phyloP scores from a whole-genome alignment of 1,284 basidiomycete species.

The Meira nashicola region DNA sequence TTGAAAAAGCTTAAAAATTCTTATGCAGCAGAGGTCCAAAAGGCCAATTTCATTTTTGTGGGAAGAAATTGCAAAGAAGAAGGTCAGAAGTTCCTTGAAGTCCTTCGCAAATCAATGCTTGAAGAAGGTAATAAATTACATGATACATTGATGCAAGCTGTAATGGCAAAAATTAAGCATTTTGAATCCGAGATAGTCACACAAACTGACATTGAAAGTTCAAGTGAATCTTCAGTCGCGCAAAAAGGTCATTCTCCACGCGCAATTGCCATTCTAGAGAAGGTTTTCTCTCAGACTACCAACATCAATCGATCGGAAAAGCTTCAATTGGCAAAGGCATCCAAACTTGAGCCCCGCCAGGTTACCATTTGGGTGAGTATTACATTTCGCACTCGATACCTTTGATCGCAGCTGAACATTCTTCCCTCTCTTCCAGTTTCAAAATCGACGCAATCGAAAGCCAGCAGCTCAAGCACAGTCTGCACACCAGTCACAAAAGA shows the following conservation, averaged over 20 bases:
- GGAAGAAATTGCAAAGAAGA: no score
- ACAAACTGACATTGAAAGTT: not conserved
- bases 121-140: no score
- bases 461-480: not conserved
- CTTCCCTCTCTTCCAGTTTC: not conserved
- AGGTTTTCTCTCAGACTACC: slow-evolving; percentile 37
- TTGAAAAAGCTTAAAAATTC: no score
- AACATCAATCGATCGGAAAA: slow-evolving; percentile 50
- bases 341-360: slow-evolving; percentile 44
- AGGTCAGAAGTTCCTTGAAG: no score
- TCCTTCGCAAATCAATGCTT: no score
- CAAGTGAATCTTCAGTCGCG: not conserved
- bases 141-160: no score
- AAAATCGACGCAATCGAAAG: slow-evolving; percentile 8
- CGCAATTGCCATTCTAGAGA: slow-evolving; percentile 39
- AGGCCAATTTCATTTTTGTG: no score
- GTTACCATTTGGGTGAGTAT: slow-evolving; percentile 51
- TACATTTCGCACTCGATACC: not conserved
- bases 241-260: slow-evolving; percentile 24
- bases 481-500: not conserved
- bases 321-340: slow-evolving; percentile 36
- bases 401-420: not conserved
- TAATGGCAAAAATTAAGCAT: no score
- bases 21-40: no score
- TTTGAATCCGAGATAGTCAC: slow-evolving; percentile 3